Percentiles rank a stretch among this genome's conserved stretches.
phyloP scores from a whole-genome alignment of 306 rosid species.

The Pueraria montana region DNA sequence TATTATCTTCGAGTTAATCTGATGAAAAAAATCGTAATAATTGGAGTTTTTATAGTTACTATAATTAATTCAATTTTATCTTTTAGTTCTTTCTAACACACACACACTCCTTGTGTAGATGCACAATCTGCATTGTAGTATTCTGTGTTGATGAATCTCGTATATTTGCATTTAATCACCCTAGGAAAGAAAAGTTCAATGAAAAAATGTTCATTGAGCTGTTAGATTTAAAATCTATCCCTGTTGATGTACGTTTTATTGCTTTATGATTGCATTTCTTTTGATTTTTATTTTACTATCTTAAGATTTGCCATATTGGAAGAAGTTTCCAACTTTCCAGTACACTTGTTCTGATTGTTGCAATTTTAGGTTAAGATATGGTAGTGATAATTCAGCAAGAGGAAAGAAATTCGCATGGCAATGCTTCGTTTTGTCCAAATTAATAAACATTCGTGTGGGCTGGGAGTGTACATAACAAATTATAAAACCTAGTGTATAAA shows the following conservation, averaged over 20 bases:
- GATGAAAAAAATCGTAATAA: background rate
- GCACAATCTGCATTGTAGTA: conserved; percentile 12
- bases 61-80: conserved; percentile 22
- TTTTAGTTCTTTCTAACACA: background rate
- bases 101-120: conserved; percentile 8
- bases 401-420: background rate
- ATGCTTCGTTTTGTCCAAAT: conserved; percentile 10
- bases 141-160: conserved; percentile 33
- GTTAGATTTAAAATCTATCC: background rate
- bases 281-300: conserved; percentile 30
- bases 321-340: conserved; percentile 34
- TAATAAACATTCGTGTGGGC: conserved; percentile 13
- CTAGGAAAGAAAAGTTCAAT: background rate
- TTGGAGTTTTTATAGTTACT: conserved; percentile 12
- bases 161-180: conserved; percentile 16
- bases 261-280: conserved; percentile 17
- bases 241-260: background rate
- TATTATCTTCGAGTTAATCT: conserved; percentile 13
- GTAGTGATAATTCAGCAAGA: conserved; percentile 19
- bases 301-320: background rate
- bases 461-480: conserved; percentile 31
- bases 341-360: conserved; percentile 24
- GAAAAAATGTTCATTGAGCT: background rate
- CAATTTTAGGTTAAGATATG: conserved; percentile 26
- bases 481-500: background rate